Base-by-base conservation (phyloP, 2,329 filamentous ascomycete species). In the Aspergillus novofumigatus region DNA sequence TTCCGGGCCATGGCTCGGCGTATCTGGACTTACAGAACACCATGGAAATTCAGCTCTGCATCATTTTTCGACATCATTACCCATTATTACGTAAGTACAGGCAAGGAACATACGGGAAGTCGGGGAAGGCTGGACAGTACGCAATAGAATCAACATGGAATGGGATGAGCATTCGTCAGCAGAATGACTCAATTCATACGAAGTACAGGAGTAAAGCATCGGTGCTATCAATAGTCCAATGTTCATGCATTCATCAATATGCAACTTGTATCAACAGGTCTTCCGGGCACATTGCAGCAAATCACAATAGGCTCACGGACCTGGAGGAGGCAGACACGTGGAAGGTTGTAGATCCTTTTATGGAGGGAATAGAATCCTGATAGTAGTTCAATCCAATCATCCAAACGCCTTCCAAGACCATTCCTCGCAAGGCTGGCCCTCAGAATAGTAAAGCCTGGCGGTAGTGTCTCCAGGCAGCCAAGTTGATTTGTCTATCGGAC, bases 11-110 rank as follows among this genome's bases (percentile, higher is more conserved):
- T 38, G 14, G 32, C 32, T 7, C 32, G 14, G 14, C 14, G 14
- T 38, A 35, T 35, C 32, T 38, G 32, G 14, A 3, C 14, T 17
- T 38, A 38, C 32, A 38, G 32, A 38, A 38, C 5, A 42, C 42
- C 8, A 11, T 9, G 41, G 32, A 14, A 45, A 21, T 51, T 38
- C 42, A 32, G 44, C 53, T 53, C 1, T 6, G 20, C 10, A 47
- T 47, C 44, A 26, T 26, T 53, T 45, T 53, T 47, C 54, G 50
- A 41, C 51, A 38, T 32, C 54, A 42, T 53, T 50, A 56, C 51
- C 44, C 32, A 49, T 17, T 48, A 56, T 56, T 56, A 56, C 54
- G 54, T 56, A 56, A 56, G 35, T 52, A 56, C 50, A 32, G n/a
- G 21, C 23, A 21, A 47, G 11, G 21, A 25, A 47, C 21, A 9